Evolutionary conservation across 768 basidiomycete species (phyloP).

Genomic region (Suillus placidus): DNA sequence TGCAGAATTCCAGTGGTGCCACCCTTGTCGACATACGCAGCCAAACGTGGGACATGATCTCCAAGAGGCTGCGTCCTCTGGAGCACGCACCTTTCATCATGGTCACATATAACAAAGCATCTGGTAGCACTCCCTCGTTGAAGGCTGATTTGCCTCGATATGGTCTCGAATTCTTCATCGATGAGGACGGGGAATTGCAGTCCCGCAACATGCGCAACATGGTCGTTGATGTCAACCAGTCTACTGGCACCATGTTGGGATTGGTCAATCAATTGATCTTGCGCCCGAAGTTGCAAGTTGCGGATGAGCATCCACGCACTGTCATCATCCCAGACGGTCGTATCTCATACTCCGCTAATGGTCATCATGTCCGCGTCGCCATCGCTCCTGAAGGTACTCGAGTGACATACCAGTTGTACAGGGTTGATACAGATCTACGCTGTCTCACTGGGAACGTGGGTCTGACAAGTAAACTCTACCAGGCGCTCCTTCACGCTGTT

Average conservation of each 20-base stretch:
- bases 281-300: conserved; percentile 25
- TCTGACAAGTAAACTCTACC: conserved; percentile 37
- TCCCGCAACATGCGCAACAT: conserved; percentile 45
- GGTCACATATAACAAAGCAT: conserved; percentile 16
- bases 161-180: conserved; percentile 43
- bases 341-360: conserved; percentile 16
- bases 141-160: conserved; percentile 43
- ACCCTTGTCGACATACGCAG: conserved; percentile 33
- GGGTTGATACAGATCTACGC: conserved; percentile 33
- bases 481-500: conserved; percentile 47
- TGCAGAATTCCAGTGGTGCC: conserved; percentile 7
- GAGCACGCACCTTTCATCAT: conserved; percentile 28
- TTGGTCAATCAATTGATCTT: conserved; percentile 44
- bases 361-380: conserved; percentile 22
- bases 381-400: conserved; percentile 7
- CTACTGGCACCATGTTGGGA: conserved; percentile 47
- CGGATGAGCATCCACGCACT: conserved; percentile 16
- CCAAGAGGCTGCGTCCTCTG: conserved; percentile 24
- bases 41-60: conserved; percentile 30
- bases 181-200: conserved; percentile 36
- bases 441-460: conserved; percentile 30
- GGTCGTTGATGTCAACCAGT: conserved; percentile 45
- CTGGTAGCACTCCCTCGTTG: conserved; percentile 17
- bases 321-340: conserved; percentile 46
- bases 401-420: conserved; percentile 32